phyloP scores from a whole-genome alignment of 805 yeast species.

The Yarrowia hollandica region DNA sequence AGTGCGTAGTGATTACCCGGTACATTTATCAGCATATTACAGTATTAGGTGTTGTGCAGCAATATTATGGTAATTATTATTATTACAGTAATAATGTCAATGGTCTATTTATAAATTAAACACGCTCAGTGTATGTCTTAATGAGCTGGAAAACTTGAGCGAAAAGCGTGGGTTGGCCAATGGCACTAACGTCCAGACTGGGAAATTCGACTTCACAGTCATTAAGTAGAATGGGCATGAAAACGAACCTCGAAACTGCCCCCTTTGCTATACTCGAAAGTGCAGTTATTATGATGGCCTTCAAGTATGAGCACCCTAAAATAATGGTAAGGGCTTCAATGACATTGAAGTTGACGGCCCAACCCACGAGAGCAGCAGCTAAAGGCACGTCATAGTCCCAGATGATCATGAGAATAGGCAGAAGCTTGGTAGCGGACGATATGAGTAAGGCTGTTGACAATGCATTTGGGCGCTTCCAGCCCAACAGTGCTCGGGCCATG shows the following conservation, averaged over 20 bases:
- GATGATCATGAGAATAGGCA: conserved; percentile 89
- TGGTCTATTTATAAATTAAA: not conserved
- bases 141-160: conserved; percentile 13
- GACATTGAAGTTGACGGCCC: conserved; percentile 61
- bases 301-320: conserved; percentile 41
- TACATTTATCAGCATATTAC: too few species aligned
- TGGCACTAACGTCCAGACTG: conserved; percentile 10
- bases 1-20: too few species aligned
- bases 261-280: conserved; percentile 4
- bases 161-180: conserved; percentile 25
- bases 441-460: conserved; percentile 69
- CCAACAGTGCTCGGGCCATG: conserved; percentile 41
- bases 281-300: conserved; percentile 39
- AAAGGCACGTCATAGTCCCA: conserved; percentile 94
- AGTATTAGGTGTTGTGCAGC: too few species aligned
- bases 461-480: conserved; percentile 46
- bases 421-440: conserved; percentile 75
- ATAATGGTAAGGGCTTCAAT: conserved; percentile 62
- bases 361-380: conserved; percentile 58
- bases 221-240: conserved; percentile 25
- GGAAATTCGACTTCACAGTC: conserved; percentile 13
- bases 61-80: too few species aligned
- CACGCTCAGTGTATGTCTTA: conserved; percentile 10
- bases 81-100: too few species aligned
- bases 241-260: conserved; percentile 12